Evolutionary conservation across 192 early-diverging fungal genomes (phyloP).

Genomic region (Ambispora gerdemannii): DNA sequence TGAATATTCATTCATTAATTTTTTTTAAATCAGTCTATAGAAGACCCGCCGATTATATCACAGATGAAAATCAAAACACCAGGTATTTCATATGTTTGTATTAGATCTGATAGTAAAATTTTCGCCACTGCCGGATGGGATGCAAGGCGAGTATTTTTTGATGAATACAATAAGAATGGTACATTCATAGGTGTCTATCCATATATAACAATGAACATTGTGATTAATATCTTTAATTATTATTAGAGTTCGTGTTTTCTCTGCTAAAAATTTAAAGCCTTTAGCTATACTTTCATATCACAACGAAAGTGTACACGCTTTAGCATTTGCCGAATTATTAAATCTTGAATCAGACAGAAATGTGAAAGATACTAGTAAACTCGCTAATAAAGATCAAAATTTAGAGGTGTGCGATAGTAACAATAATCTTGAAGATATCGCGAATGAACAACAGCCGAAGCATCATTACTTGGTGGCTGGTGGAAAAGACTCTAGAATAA

Average conservation of each 20-base stretch:
- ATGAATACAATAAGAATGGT: neutral
- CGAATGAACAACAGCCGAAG: constrained; percentile 25
- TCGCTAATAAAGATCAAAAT: no score
- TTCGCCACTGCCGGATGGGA: constrained; percentile 45
- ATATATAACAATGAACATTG: no score
- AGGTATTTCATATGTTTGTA: constrained; percentile 36
- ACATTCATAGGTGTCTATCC: neutral
- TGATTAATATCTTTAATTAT: no score
- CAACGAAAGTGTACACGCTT: constrained; percentile 37
- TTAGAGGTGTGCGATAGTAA: constrained; percentile 24
- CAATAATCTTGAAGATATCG: constrained; percentile 19
- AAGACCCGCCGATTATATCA: constrained; percentile 30
- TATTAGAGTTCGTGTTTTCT: constrained; percentile 39
- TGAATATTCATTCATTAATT: neutral
- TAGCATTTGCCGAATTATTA: constrained; percentile 37
- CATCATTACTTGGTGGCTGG: constrained; percentile 39
- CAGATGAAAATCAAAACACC: constrained; percentile 26
- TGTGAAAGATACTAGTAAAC: no score
- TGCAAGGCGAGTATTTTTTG: constrained; percentile 30
- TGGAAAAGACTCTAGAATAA: constrained; percentile 41
- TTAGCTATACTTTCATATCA: constrained; percentile 44
- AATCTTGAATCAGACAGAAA: no score
- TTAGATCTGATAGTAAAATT: constrained; percentile 38
- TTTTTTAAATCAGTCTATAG: neutral
- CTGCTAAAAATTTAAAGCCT: constrained; percentile 40